Percentiles rank a stretch among this genome's conserved stretches.
phyloP scores from a whole-genome alignment of 371 early-diverging fungal genomes.

The Batkoa obscura region DNA sequence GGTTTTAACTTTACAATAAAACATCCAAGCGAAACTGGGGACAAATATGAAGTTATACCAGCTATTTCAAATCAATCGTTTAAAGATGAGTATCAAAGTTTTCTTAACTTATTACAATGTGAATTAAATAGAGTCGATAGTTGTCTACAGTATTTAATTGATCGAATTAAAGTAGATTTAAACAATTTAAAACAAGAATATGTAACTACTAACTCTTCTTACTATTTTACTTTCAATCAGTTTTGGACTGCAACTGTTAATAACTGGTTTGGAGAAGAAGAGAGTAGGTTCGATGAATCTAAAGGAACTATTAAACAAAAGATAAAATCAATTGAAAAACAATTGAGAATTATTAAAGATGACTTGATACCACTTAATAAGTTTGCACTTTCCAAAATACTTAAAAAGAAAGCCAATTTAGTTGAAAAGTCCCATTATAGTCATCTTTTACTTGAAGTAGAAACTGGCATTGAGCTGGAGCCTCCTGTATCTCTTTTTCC shows the following conservation, averaged over 20 bases:
- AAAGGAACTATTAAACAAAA: not conserved
- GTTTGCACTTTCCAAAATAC: not conserved
- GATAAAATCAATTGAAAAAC: not conserved
- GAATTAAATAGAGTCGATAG: not conserved
- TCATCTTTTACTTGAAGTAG: slow-evolving; percentile 1
- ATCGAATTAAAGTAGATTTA: not conserved
- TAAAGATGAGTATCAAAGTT: not conserved
- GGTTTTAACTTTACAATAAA: not conserved
- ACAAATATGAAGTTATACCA: not conserved
- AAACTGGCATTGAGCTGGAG: not conserved
- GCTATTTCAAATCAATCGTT: not conserved
- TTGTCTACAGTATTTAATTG: not conserved
- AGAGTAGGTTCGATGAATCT: not conserved
- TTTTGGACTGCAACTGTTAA: not conserved
- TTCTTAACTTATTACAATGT: not conserved
- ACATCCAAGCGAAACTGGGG: not conserved
- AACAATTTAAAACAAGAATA: not conserved
- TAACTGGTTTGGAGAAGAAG: not conserved
- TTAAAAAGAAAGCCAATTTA: not conserved
- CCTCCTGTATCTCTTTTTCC: not conserved
- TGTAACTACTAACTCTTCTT: not conserved
- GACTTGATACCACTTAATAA: not conserved
- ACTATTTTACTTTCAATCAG: not conserved
- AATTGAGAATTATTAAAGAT: not conserved
- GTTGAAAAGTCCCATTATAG: not conserved